Conservation (phyloP, 2,329 filamentous ascomycete genomes). For the Beauveria scarabaeidicola region DNA sequence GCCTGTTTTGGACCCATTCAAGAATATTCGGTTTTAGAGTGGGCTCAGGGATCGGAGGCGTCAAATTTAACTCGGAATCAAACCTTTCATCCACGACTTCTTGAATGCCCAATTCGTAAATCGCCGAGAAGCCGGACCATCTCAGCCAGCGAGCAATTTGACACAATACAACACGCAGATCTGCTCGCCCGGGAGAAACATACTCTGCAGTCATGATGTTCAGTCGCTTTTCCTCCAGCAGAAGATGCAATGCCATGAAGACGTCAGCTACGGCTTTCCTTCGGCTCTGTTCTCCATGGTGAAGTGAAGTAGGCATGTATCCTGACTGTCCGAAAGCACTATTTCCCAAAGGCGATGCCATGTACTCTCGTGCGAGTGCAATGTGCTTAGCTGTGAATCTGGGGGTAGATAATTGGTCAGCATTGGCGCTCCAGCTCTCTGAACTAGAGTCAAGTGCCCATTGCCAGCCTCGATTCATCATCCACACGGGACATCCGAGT, state of each 20-base stretch:
- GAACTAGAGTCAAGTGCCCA: conserved; percentile 57
- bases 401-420: conserved; percentile 17
- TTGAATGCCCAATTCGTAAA: conserved; percentile 47
- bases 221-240: conserved; percentile 86
- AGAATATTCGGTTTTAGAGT: conserved; percentile 34
- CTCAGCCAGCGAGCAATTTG: conserved; percentile 78
- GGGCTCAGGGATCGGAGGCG: conserved; percentile 26
- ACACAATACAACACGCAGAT: conserved; percentile 64
- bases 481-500: conserved; percentile 44
- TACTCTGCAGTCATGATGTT: conserved; percentile 47
- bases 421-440: conserved; percentile 15
- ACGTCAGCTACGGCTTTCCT: conserved; percentile 56
- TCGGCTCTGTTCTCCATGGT: conserved; percentile 45
- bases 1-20: conserved; percentile 43
- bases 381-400: conserved; percentile 45
- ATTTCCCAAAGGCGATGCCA: conserved; percentile 50
- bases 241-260: conserved; percentile 70
- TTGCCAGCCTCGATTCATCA: conserved; percentile 58
- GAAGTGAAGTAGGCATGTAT: conserved; percentile 55
- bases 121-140: conserved; percentile 46
- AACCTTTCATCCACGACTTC: conserved; percentile 32
- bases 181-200: conserved; percentile 33
- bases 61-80: conserved; percentile 28
- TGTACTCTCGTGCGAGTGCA: conserved; percentile 55
- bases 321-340: conserved; percentile 44